Evolutionary conservation across 352 stramenopile species (phyloP).

Genomic region (Phytophthora chlamydospora): DNA sequence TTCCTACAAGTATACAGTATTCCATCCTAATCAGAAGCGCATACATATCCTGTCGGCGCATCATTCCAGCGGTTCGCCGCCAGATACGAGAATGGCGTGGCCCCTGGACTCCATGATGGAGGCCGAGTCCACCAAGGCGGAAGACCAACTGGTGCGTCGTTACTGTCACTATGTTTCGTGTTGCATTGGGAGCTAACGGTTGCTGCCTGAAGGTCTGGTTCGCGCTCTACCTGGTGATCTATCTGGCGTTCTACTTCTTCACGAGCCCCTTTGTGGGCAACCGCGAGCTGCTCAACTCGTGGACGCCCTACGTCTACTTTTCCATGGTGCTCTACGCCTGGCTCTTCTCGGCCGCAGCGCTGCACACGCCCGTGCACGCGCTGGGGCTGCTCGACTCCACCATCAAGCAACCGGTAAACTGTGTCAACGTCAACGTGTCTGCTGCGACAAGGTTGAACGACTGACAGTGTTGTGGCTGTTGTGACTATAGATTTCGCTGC

Average conservation of each 20-base stretch:
- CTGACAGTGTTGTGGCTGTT: background rate
- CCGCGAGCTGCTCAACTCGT: slow-evolving; percentile 81
- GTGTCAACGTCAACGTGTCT: background rate
- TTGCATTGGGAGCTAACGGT: slow-evolving; percentile 1
- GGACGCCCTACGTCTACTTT: slow-evolving; percentile 89
- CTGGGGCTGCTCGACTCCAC: slow-evolving; percentile 77
- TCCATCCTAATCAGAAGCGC: too few species aligned
- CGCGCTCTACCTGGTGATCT: slow-evolving; percentile 77
- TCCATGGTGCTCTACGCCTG: slow-evolving; percentile 88
- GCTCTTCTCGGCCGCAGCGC: slow-evolving; percentile 75
- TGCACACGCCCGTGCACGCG: slow-evolving; percentile 78
- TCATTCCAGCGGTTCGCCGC: too few species aligned
- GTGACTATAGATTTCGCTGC: slow-evolving; percentile 65
- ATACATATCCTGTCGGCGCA: too few species aligned
- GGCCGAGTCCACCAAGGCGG: slow-evolving; percentile 31
- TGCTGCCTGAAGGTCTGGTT: slow-evolving; percentile 75
- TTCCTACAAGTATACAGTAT: too few species aligned
- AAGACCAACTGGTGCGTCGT: slow-evolving; percentile 45
- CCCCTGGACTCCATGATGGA: slow-evolving; percentile 9
- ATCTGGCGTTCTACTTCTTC: slow-evolving; percentile 90
- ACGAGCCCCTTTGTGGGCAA: slow-evolving; percentile 89
- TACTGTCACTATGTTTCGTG: background rate
- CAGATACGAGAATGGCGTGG: slow-evolving; percentile 17
- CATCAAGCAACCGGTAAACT: slow-evolving; percentile 83
- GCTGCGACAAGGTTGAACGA: background rate